Conservation (phyloP, 2,329 filamentous ascomycete genomes). For the Fusarium subglutinans region DNA sequence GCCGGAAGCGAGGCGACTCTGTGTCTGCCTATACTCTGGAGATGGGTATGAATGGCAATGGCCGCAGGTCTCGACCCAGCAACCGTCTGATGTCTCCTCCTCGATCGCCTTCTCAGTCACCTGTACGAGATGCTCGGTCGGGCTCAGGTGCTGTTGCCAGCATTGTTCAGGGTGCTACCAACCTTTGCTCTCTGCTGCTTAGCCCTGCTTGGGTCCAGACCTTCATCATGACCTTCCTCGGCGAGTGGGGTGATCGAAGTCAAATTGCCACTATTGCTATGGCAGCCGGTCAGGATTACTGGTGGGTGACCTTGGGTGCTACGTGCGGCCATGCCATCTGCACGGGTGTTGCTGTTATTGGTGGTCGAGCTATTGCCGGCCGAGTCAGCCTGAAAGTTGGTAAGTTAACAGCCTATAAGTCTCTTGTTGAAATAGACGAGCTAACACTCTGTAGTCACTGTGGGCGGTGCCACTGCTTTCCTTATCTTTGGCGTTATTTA, state of each 20-base stretch:
- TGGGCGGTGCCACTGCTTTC: conserved; percentile 91
- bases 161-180: conserved; percentile 74
- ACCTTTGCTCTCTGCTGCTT: conserved; percentile 86
- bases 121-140: conserved; percentile 68
- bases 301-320: conserved; percentile 95
- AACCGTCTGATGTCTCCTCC: conserved; percentile 82
- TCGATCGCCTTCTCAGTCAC: conserved; percentile 81
- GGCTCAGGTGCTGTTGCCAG: conserved; percentile 51
- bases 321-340: conserved; percentile 87
- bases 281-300: conserved; percentile 98
- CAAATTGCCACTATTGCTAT: conserved; percentile 99
- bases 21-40: conserved; percentile 82
- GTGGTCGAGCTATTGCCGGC: conserved; percentile 90
- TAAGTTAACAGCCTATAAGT: conserved; percentile 63
- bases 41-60: conserved; percentile 71
- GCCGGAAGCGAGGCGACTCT: conserved; percentile 68
- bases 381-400: conserved; percentile 94
- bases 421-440: not conserved
- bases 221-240: conserved; percentile 98
- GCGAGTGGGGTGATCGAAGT: conserved; percentile 97
- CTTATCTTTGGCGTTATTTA: conserved; percentile 93
- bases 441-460: conserved; percentile 72
- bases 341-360: conserved; percentile 90
- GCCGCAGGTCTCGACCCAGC: conserved; percentile 75
- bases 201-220: conserved; percentile 99